Conservation (phyloP, 2,329 filamentous ascomycete species). For the Biscogniauxia marginata region DNA sequence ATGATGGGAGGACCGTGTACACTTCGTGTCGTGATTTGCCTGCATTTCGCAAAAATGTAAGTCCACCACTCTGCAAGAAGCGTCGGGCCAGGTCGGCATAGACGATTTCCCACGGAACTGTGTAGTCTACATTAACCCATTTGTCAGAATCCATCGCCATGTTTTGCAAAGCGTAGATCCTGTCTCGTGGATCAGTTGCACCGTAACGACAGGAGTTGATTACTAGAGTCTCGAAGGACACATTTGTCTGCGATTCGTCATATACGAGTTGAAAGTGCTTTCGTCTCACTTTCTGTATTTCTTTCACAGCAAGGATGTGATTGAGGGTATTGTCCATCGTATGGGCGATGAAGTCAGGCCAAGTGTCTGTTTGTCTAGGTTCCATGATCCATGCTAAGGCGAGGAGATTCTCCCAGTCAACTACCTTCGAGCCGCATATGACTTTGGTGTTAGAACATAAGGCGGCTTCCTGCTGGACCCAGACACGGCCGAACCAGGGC, state of each 20-base stretch:
- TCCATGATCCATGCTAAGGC: not conserved
- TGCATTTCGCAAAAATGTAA: not conserved
- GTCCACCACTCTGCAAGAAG: not conserved
- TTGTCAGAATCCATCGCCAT: constrained; percentile 15
- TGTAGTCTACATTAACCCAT: constrained; percentile 25
- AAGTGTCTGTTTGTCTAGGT: not conserved
- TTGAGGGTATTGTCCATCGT: constrained; percentile 11
- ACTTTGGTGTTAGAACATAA: not conserved
- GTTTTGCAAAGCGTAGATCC: constrained; percentile 22
- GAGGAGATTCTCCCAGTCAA: not conserved
- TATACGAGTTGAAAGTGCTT: constrained; percentile 12
- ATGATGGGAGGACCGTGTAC: not conserved
- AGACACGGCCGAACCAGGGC: not conserved
- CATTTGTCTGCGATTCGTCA: not conserved
- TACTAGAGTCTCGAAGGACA: constrained; percentile 12
- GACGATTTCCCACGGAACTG: constrained; percentile 21
- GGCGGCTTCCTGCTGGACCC: not conserved
- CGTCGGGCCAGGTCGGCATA: not conserved
- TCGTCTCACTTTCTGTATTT: constrained; percentile 20
- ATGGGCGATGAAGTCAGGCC: not conserved
- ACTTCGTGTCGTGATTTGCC: not conserved
- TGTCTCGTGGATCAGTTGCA: constrained; percentile 25
- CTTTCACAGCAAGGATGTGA: constrained; percentile 18
- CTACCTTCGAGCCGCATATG: not conserved
- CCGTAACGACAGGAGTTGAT: constrained; percentile 15